Conservation (phyloP, 768 basidiomycete species). For the Leccinum disarticulatum region DNA sequence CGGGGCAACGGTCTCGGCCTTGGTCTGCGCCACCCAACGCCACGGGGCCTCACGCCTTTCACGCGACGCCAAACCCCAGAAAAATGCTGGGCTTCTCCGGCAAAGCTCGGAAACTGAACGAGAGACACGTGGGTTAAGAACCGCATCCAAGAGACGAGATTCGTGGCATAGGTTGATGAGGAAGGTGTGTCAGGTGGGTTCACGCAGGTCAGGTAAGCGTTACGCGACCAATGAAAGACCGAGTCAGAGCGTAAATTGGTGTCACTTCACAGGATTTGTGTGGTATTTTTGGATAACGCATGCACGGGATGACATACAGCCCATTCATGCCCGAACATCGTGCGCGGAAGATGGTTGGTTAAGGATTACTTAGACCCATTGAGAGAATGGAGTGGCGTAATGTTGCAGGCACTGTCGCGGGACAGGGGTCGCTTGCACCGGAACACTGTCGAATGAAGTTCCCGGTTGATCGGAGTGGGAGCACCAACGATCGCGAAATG, state of each 20-base stretch:
- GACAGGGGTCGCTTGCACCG: not conserved
- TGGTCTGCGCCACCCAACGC: conserved; percentile 28
- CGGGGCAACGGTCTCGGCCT: conserved; percentile 27
- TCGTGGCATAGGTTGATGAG: not conserved
- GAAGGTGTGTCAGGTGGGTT: conserved; percentile 9
- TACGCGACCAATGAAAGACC: conserved; percentile 3
- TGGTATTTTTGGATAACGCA: conserved; percentile 23
- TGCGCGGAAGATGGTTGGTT: conserved; percentile 2
- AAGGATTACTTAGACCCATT: not conserved
- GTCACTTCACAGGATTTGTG: conserved; percentile 11
- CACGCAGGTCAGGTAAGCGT: conserved; percentile 14
- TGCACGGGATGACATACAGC: conserved; percentile 6
- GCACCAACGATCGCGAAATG: conserved; percentile 3
- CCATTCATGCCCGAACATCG: conserved; percentile 29
- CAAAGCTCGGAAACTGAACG: conserved; percentile 10
- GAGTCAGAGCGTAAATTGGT: conserved; percentile 3
- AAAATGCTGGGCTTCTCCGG: conserved; percentile 16
- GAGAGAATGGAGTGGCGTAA: conserved; percentile 7
- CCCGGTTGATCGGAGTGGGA: conserved; percentile 18
- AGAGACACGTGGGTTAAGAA: conserved; percentile 11
- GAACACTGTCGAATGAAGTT: not conserved
- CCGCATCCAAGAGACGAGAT: conserved; percentile 4
- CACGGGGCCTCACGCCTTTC: conserved; percentile 19
- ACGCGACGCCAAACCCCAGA: conserved; percentile 19
- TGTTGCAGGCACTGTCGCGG: conserved; percentile 5